Conservation (phyloP, 805 yeast species). For the Sugiyamaella qingdaonensis region DNA sequence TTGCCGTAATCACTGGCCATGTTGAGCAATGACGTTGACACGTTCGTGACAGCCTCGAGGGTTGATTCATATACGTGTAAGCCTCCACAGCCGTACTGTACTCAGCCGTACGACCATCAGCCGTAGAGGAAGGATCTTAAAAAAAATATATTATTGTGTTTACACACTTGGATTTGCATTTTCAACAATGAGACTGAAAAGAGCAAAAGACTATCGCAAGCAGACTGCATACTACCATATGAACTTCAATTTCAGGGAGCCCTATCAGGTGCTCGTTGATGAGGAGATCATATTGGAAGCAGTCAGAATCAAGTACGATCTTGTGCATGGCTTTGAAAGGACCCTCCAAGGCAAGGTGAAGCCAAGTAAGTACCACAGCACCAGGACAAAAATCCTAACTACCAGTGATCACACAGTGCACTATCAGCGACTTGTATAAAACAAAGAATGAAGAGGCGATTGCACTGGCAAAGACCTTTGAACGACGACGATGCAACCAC, state of each 20-base stretch:
- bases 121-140: too few species aligned
- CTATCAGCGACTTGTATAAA: slow-evolving; percentile 79
- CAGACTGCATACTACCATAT: slow-evolving; percentile 82
- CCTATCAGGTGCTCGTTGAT: slow-evolving; percentile 87
- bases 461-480: slow-evolving; percentile 73
- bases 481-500: slow-evolving; percentile 92
- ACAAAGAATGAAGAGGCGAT: slow-evolving; percentile 72
- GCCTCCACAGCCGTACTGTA: background rate
- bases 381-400: background rate
- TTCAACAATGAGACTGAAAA: slow-evolving; percentile 78
- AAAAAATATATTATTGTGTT: background rate
- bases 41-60: background rate
- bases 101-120: background rate
- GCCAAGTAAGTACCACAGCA: slow-evolving; percentile 39
- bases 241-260: slow-evolving; percentile 88
- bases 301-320: slow-evolving; percentile 63
- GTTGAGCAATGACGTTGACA: background rate
- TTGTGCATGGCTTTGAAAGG: slow-evolving; percentile 73
- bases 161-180: too few species aligned
- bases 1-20: background rate
- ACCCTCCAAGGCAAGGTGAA: slow-evolving; percentile 84
- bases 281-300: slow-evolving; percentile 68
- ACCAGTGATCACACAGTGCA: slow-evolving; percentile 90
- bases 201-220: slow-evolving; percentile 91
- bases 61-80: background rate